Percentiles rank a stretch among this genome's conserved stretches.
phyloP scores from a whole-genome alignment of 306 rosid genomes.

The Dalbergia cultrata region DNA sequence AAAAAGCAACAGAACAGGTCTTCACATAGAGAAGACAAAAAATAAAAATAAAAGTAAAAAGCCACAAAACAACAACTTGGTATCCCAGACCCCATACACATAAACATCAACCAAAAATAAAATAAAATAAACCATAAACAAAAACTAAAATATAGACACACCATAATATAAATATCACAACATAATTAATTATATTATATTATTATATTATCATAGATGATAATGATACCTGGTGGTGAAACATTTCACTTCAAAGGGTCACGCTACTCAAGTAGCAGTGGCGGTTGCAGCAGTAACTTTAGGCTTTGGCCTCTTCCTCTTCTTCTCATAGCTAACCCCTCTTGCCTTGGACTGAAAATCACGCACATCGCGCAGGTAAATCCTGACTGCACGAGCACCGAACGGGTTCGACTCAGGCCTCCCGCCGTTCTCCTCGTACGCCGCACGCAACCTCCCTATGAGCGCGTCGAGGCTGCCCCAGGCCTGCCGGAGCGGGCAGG shows the following conservation, averaged over 20 bases:
- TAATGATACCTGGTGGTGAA: not conserved
- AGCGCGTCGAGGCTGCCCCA: conserved; percentile 99
- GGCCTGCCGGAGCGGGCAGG: conserved; percentile 93
- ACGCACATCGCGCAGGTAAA: conserved; percentile 88
- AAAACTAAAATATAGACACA: not conserved
- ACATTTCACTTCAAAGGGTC: not conserved
- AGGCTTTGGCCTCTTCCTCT: conserved; percentile 84
- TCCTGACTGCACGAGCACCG: conserved; percentile 84
- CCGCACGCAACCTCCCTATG: conserved; percentile 94
- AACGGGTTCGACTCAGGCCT: conserved; percentile 81
- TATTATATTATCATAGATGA: not conserved
- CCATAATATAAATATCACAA: too few relatives aligned
- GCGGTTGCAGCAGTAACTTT: conserved; percentile 35
- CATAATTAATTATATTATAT: too few relatives aligned
- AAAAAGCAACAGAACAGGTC: too few relatives aligned
- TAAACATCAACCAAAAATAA: not conserved
- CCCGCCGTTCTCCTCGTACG: conserved; percentile 90
- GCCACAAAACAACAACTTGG: too few relatives aligned
- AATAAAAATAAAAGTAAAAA: too few relatives aligned
- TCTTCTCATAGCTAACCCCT: conserved; percentile 96
- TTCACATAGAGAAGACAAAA: too few relatives aligned
- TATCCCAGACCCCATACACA: too few relatives aligned
- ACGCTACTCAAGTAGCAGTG: not conserved
- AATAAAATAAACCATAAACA: not conserved
- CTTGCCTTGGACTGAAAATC: conserved; percentile 91